phyloP scores from a whole-genome alignment of 2,329 filamentous ascomycete species.

The Herpotrichia juniperi region DNA sequence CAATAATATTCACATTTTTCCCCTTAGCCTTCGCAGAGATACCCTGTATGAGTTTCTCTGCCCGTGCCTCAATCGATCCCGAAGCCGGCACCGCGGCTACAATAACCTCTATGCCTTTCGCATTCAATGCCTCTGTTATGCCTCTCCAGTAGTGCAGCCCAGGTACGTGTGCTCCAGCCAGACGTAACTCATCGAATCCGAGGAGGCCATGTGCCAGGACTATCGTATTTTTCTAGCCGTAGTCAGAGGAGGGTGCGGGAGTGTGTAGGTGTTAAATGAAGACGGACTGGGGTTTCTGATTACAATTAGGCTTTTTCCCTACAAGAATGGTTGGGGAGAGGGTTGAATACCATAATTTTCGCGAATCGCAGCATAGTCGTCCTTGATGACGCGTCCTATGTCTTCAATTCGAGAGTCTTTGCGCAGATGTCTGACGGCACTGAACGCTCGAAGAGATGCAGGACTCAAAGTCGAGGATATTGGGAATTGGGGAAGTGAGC shows the following conservation, averaged over 20 bases:
- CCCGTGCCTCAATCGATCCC: slow-evolving; percentile 64
- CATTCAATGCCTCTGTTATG: slow-evolving; percentile 63
- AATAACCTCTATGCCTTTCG: slow-evolving; percentile 65
- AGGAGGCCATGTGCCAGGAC: slow-evolving; percentile 70
- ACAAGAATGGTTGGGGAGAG: background rate
- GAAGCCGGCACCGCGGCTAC: slow-evolving; percentile 65
- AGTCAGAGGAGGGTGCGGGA: background rate
- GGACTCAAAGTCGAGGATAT: background rate
- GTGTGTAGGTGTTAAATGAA: slow-evolving; percentile 40
- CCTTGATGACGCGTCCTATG: slow-evolving; percentile 60
- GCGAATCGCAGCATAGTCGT: slow-evolving; percentile 66
- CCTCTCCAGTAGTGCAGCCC: slow-evolving; percentile 70
- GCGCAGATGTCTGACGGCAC: slow-evolving; percentile 25
- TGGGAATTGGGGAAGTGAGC: slow-evolving; percentile 21
- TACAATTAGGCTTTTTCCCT: background rate
- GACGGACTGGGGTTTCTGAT: slow-evolving; percentile 41
- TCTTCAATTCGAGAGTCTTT: slow-evolving; percentile 58
- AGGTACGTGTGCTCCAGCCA: slow-evolving; percentile 60
- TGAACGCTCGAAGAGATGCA: slow-evolving; percentile 25
- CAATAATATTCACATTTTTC: slow-evolving; percentile 68
- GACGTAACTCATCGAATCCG: slow-evolving; percentile 67
- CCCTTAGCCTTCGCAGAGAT: slow-evolving; percentile 61
- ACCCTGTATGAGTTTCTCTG: slow-evolving; percentile 57
- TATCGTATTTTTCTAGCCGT: slow-evolving; percentile 58
- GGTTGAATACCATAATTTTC: slow-evolving; percentile 59